Evolutionary conservation across 2,329 filamentous ascomycete genomes (phyloP).

Genomic region (Xylaria hypoxylon): DNA sequence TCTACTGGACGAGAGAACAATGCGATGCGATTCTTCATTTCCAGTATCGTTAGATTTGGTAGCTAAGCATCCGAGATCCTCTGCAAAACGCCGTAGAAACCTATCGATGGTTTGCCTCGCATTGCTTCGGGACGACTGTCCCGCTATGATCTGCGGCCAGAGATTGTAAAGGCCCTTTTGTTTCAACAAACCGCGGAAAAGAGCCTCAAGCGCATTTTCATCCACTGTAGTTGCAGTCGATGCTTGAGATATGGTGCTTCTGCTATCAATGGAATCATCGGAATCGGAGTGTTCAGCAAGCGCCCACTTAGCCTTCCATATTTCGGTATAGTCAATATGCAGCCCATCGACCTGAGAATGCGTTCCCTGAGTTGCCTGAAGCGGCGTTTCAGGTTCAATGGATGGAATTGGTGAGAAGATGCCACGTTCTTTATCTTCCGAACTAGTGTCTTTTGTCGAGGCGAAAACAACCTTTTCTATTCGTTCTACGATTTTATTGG

Average conservation of each 20-base stretch:
- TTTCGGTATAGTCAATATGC: not conserved
- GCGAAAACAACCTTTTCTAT: not conserved
- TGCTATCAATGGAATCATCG: conserved; percentile 13
- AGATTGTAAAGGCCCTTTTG: conserved; percentile 11
- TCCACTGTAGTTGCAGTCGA: conserved; percentile 17
- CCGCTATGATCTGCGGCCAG: conserved; percentile 19
- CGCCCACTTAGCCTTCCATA: not conserved
- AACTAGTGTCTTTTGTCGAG: not conserved
- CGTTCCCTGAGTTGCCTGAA: not conserved
- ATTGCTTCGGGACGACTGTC: not conserved
- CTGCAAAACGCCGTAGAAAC: conserved; percentile 19
- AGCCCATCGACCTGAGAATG: not conserved
- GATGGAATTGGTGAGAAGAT: not conserved
- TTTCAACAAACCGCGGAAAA: conserved; percentile 10
- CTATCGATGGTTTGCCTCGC: conserved; percentile 10
- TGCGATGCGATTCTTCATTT: not conserved
- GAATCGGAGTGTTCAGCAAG: not conserved
- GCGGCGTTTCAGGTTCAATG: not conserved
- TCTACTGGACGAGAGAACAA: conserved; percentile 5
- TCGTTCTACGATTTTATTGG: too few relatives aligned
- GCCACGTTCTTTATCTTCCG: not conserved
- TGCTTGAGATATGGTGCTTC: conserved; percentile 8
- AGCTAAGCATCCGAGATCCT: conserved; percentile 23
- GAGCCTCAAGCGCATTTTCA: conserved; percentile 14
- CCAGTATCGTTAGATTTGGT: not conserved